A percentile compares a stretch with the other conserved stretches of the same genome.
phyloP scores from a whole-genome alignment of 2,329 filamentous ascomycete species.

The Pezicula carpinea region DNA sequence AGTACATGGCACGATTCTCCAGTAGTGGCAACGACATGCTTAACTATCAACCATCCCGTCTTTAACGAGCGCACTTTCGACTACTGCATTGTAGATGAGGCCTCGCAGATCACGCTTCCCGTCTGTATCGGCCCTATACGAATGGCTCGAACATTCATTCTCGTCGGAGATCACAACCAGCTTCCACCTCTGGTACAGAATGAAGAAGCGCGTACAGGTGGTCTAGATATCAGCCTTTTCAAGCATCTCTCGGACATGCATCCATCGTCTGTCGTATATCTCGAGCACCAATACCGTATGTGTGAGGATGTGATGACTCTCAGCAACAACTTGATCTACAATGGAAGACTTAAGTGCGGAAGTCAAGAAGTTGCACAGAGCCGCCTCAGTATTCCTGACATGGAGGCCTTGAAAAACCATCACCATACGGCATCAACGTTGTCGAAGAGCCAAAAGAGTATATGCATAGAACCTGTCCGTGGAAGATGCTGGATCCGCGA shows the following conservation, averaged over 20 bases:
- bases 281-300: slow-evolving; percentile 98
- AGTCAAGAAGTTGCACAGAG: slow-evolving; percentile 68
- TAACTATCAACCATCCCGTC: slow-evolving; percentile 83
- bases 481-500: slow-evolving; percentile 70
- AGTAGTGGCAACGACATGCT: slow-evolving; percentile 90
- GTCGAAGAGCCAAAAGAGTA: slow-evolving; percentile 37
- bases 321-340: slow-evolving; percentile 89
- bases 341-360: slow-evolving; percentile 85
- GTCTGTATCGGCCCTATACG: slow-evolving; percentile 92
- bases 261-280: slow-evolving; percentile 79
- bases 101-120: slow-evolving; percentile 93
- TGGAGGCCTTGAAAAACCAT: slow-evolving; percentile 56
- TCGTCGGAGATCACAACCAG: slow-evolving; percentile 96
- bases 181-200: slow-evolving; percentile 92
- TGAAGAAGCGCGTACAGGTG: slow-evolving; percentile 77
- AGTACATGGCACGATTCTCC: slow-evolving; percentile 79
- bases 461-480: slow-evolving; percentile 48
- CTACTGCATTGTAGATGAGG: slow-evolving; percentile 98
- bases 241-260: slow-evolving; percentile 87
- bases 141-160: slow-evolving; percentile 86
- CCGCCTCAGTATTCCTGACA: slow-evolving; percentile 63
- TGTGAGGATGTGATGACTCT: slow-evolving; percentile 94
- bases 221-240: slow-evolving; percentile 89
- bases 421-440: slow-evolving; percentile 45
- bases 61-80: slow-evolving; percentile 90